Base-by-base conservation (phyloP, 2,329 filamentous ascomycete species). In the Colletotrichum tanaceti region DNA sequence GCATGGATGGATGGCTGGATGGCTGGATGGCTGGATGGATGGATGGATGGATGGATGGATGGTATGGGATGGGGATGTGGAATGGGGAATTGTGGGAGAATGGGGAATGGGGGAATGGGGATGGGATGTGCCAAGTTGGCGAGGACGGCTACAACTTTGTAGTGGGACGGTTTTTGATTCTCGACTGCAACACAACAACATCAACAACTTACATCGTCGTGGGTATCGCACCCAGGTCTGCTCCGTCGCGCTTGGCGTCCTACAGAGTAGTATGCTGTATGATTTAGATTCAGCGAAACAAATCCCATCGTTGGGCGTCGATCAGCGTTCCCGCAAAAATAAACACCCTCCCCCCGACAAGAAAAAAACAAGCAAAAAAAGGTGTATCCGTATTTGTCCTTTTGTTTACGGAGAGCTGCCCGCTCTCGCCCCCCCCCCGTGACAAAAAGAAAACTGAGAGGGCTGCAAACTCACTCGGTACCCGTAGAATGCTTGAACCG, bases 141-240 rank as follows among this genome's bases (percentile, higher is more conserved):
- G n/a, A n/a, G n/a, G n/a, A n/a, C n/a, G n/a, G n/a, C n/a, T n/a
- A n/a, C n/a, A n/a, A n/a, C n/a, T n/a, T n/a, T n/a, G n/a, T n/a
- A n/a, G n/a, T n/a, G 54, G 38, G 39, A 57, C 28, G 6, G 28
- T 7, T 32, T 32, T 32, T 9, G 7, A 32, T 32, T 32, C 28
- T 32, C 28, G 28, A 32, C 54, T 32, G 39, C 14, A 44, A 44
- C 44, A 0, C 61, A 6, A 66, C n/a, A n/a, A n/a, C n/a, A n/a
- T n/a, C n/a, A n/a, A n/a, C n/a, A n/a, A n/a, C 65, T 67, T 58
- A 67, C 65, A 64, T 44, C 65, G 60, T 22, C 60, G 65, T 16
- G 65, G 65, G 28, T 58, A 63, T 41, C 44, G 64, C 58, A 67
- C 64, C 64, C 64, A 67, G 22, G 52, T 58, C 18, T 47, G 39